Percentiles rank a stretch among this genome's conserved stretches.
These are phyloP conservation scores for Deinandra increscens DNA, from an alignment of 129 eudicot species.

Conservation along the genomic window DNA sequence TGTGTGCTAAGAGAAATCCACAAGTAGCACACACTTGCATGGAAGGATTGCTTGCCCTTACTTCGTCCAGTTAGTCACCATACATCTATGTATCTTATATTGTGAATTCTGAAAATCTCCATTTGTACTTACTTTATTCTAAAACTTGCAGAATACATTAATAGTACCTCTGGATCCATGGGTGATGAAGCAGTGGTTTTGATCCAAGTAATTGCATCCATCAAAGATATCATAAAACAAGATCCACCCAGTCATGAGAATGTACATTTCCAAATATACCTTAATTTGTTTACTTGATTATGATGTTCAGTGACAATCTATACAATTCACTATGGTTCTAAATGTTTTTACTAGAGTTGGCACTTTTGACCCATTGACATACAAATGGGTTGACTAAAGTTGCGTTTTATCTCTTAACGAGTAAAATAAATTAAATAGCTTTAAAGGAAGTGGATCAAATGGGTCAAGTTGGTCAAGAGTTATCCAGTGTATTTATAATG, in stretches of 20 bases:
- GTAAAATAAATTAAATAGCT: not conserved
- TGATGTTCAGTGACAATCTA: slow-evolving; percentile 5
- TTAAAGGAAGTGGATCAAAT: not conserved
- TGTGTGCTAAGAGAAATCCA: slow-evolving; percentile 79
- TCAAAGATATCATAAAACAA: slow-evolving; percentile 65
- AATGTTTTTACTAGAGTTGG: not conserved
- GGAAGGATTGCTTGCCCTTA: slow-evolving; percentile 77
- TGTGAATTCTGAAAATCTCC: not conserved
- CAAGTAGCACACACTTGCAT: slow-evolving; percentile 64
- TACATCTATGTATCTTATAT: slow-evolving; percentile 11
- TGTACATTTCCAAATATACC: slow-evolving; percentile 39
- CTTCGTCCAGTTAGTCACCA: slow-evolving; percentile 53
- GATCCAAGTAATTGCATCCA: slow-evolving; percentile 74
- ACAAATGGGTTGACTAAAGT: not conserved
- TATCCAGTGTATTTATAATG: not conserved
- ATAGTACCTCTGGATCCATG: slow-evolving; percentile 37
- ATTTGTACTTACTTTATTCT: slow-evolving; percentile 10
- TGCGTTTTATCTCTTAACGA: not conserved
- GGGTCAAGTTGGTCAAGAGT: not conserved
- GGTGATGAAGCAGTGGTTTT: slow-evolving; percentile 70
- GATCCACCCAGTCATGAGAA: slow-evolving; percentile 73
- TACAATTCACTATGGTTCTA: slow-evolving; percentile 5
- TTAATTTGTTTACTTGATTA: slow-evolving; percentile 13
- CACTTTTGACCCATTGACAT: slow-evolving; percentile 7
- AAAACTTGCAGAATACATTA: slow-evolving; percentile 50